Evolutionary conservation across 2,329 filamentous ascomycete genomes (phyloP), one percentile per base, ranked within the genome.

Genomic region (Fusarium palustre): DNA sequence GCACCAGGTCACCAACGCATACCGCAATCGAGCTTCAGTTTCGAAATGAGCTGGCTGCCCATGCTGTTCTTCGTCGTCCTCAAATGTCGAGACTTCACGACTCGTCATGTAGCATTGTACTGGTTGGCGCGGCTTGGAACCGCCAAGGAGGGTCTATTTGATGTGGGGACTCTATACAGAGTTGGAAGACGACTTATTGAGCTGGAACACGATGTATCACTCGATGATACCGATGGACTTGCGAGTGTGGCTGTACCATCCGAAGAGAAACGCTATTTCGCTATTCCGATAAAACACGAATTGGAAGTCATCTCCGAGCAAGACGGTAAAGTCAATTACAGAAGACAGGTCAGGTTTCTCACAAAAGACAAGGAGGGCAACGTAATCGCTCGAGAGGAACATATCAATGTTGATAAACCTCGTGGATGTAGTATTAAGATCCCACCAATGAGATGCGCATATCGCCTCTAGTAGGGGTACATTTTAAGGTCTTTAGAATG

Each of bases 151-250:
- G 61, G 61, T 0, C 3, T 64, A 7, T 64, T 64, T 12, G 59
- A 64, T 12, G 61, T 57, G 6, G 61, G 61, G 6, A 64, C 61
- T 20, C 2, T 64, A 1, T 64, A 63, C 5, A 57, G 59, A 63
- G 39, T 57, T 22, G 61, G 59, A 2, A 64, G 61, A 31, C 61
- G 61, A 0, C 59, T 46, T 0, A 36, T 64, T 3, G 59, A 64
- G 15, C 33, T 64, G 0, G 61, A 64, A 4, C 50, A 64, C 3
- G 39, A n/a, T 3, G 16, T 31, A 13, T 47, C 20, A 4, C 30
- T 47, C 16, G 50, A 45, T 18, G 4, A 5, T 12, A 20, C 2
- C 3, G 4, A 3, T 7, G 16, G 4, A 4, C 2, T 30, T 30
- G 8, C 28, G 11, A 12, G 28, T 30, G 11, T 10, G 28, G 9